These are phyloP conservation scores for Aspergillus panamensis DNA, from an alignment of 495 filamentous ascomycete genomes.

Conservation along the genomic window DNA sequence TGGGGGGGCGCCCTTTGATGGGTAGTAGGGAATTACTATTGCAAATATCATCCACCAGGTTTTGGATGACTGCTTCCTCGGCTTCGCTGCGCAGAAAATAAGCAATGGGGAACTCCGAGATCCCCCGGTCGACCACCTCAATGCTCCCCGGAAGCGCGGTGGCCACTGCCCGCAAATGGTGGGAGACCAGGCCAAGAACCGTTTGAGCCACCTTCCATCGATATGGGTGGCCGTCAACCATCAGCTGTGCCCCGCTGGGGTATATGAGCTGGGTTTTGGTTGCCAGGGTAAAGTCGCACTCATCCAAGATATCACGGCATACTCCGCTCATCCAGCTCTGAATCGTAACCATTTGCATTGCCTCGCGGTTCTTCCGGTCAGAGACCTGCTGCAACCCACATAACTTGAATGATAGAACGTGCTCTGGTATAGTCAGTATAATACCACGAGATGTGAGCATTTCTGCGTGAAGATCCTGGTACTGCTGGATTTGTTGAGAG, in stretches of 20 bases:
- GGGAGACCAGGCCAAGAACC: constrained; percentile 44
- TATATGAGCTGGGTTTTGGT: constrained; percentile 64
- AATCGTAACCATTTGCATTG: constrained; percentile 17
- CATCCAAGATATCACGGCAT: constrained; percentile 58
- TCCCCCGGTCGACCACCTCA: constrained; percentile 30
- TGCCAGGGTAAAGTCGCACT: constrained; percentile 61
- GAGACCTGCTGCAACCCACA: constrained; percentile 55
- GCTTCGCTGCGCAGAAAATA: constrained; percentile 25
- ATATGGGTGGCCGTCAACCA: constrained; percentile 53
- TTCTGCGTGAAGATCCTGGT: constrained; percentile 36
- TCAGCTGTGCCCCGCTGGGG: constrained; percentile 54
- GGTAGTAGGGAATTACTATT: constrained; percentile 10
- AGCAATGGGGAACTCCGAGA: constrained; percentile 19
- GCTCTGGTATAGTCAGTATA: constrained; percentile 63
- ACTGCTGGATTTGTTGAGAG: constrained; percentile 4
- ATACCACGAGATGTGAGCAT: constrained; percentile 49
- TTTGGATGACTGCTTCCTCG: constrained; percentile 8
- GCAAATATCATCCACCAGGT: constrained; percentile 16
- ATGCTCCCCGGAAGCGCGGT: constrained; percentile 32
- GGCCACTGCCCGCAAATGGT: constrained; percentile 22
- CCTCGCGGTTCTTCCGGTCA: constrained; percentile 15
- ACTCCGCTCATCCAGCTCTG: constrained; percentile 41
- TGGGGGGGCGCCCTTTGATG: constrained; percentile 16
- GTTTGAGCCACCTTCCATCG: constrained; percentile 58
- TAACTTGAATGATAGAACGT: constrained; percentile 64